Evolutionary conservation across 257 asterid species (phyloP).

Genomic region (Catharanthus roseus): DNA sequence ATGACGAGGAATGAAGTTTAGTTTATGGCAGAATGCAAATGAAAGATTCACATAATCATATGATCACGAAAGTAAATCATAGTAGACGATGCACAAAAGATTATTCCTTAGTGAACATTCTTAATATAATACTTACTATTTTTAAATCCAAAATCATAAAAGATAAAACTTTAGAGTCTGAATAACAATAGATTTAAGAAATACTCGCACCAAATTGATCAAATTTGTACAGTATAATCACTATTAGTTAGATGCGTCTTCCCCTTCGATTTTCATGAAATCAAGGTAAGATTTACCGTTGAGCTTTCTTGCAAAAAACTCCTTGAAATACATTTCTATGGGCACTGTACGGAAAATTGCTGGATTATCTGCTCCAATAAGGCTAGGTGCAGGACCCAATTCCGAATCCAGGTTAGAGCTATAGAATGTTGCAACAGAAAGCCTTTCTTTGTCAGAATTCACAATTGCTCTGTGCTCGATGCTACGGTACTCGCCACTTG

Average conservation of each 20-base stretch:
- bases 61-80: too few species aligned
- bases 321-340: constrained; percentile 29
- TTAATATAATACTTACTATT: too few species aligned
- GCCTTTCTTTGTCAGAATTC: constrained; percentile 37
- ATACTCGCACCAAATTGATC: too few species aligned
- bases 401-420: constrained; percentile 34
- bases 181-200: too few species aligned
- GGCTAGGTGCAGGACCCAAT: constrained; percentile 49
- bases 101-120: too few species aligned
- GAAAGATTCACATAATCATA: too few species aligned
- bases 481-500: constrained; percentile 44
- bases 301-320: constrained; percentile 39
- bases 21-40: too few species aligned
- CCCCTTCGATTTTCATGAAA: constrained; percentile 31
- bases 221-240: too few species aligned
- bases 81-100: too few species aligned
- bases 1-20: background rate
- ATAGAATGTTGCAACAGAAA: constrained; percentile 50
- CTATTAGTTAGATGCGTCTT: background rate
- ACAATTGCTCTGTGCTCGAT: constrained; percentile 55
- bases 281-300: constrained; percentile 43
- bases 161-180: background rate
- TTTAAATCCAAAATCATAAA: too few species aligned
- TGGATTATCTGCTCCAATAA: constrained; percentile 30
- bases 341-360: constrained; percentile 32